These are phyloP conservation scores for Castanea crenata DNA, from an alignment of 306 rosid species.

Conservation along the genomic window DNA sequence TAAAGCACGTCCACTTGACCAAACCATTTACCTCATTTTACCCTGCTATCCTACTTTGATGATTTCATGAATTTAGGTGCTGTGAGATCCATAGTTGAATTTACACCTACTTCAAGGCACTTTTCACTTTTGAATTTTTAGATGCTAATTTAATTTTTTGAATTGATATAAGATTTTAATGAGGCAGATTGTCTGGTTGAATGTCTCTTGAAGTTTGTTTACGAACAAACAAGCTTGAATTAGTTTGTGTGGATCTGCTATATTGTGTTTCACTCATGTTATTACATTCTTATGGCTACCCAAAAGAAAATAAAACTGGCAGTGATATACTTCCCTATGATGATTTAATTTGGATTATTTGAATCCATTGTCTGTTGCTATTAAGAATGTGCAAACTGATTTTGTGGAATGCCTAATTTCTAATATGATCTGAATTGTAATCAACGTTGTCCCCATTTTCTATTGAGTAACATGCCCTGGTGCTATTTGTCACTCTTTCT, in stretches of 20 bases:
- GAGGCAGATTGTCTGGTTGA: not conserved
- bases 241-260: not conserved
- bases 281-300: not conserved
- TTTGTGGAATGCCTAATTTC: conserved; percentile 18
- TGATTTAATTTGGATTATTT: not conserved
- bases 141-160: not conserved
- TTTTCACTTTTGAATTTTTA: not conserved
- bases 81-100: not conserved
- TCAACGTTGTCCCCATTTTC: not conserved
- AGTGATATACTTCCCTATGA: not conserved
- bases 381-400: not conserved
- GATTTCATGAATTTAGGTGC: not conserved
- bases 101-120: not conserved
- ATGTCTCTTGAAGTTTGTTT: not conserved
- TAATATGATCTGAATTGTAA: conserved; percentile 11
- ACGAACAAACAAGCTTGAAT: not conserved
- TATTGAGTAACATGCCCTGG: conserved; percentile 4
- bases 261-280: not conserved
- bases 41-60: not conserved
- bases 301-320: not conserved
- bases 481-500: conserved; percentile 5
- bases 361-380: not conserved
- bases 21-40: not conserved
- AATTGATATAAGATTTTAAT: not conserved
- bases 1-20: not conserved